These are phyloP conservation scores for Coemansia sp. DNA, from an alignment of 192 early-diverging fungal genomes.

Conservation along the genomic window DNA sequence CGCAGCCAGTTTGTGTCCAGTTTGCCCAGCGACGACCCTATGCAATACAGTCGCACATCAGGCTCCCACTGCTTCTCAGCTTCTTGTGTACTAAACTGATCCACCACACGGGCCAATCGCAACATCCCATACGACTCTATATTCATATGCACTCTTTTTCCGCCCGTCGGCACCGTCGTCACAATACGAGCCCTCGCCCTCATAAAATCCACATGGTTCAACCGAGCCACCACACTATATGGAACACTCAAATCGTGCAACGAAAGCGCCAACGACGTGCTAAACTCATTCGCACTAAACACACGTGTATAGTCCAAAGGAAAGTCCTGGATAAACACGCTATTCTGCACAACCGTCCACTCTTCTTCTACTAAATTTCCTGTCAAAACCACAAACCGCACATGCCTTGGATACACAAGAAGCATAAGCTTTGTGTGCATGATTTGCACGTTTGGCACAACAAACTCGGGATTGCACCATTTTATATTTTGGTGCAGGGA, in stretches of 20 bases:
- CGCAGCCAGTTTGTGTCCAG: conserved; percentile 27
- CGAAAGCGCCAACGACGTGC: conserved; percentile 20
- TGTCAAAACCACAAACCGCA: conserved; percentile 24
- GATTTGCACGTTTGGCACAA: conserved; percentile 15
- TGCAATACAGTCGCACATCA: conserved; percentile 19
- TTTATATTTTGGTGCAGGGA: neutral
- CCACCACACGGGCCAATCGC: conserved; percentile 14
- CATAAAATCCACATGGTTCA: conserved; percentile 36
- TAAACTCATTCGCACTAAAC: conserved; percentile 27
- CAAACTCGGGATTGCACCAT: conserved; percentile 10
- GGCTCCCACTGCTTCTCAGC: conserved; percentile 8
- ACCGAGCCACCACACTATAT: conserved; percentile 3
- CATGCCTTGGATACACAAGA: conserved; percentile 7
- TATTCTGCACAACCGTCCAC: conserved; percentile 37
- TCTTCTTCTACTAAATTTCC: conserved; percentile 26
- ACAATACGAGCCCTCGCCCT: conserved; percentile 15
- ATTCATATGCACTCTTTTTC: neutral
- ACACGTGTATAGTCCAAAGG: neutral
- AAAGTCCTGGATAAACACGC: conserved; percentile 35
- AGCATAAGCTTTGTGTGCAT: conserved; percentile 39
- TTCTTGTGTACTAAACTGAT: neutral
- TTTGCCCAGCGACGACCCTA: conserved; percentile 25
- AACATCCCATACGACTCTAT: conserved; percentile 28
- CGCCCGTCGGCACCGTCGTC: conserved; percentile 26
- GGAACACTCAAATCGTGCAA: conserved; percentile 31